Conservation (phyloP, 768 basidiomycete species). For the Mycena kentingensis region DNA sequence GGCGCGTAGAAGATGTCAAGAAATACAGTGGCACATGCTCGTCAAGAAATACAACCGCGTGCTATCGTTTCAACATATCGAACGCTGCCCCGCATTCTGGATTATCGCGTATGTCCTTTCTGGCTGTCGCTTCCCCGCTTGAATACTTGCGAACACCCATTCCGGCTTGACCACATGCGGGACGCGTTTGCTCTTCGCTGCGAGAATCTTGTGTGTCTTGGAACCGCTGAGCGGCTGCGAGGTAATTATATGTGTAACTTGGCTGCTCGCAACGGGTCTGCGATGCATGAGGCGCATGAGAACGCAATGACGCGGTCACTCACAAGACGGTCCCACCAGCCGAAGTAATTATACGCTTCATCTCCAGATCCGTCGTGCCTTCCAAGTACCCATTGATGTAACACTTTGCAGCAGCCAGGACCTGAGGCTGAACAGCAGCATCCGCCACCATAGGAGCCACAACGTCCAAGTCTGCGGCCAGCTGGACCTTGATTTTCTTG, state of each 20-base stretch:
- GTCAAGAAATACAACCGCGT: no score
- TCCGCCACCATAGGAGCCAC: no score
- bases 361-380: conserved; percentile 77
- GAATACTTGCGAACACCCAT: conserved; percentile 73
- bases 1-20: no score
- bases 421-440: conserved; percentile 29
- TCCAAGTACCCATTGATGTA: conserved; percentile 73
- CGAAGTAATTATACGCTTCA: conserved; percentile 65
- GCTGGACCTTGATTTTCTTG: conserved; percentile 45
- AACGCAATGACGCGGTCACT: conserved; percentile 25
- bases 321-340: conserved; percentile 73
- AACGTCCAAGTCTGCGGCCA: no score
- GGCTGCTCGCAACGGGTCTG: conserved; percentile 58
- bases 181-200: conserved; percentile 47
- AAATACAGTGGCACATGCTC: no score
- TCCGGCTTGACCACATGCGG: conserved; percentile 70
- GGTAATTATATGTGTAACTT: conserved; percentile 78
- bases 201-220: conserved; percentile 69
- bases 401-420: conserved; percentile 51
- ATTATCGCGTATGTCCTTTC: conserved; percentile 63
- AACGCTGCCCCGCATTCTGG: conserved; percentile 33
- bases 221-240: conserved; percentile 70
- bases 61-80: no score
- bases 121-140: conserved; percentile 55
- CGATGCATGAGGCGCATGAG: not conserved